Conservation (phyloP, 208 protist species). For the Acanthamoeba castellanii region DNA sequence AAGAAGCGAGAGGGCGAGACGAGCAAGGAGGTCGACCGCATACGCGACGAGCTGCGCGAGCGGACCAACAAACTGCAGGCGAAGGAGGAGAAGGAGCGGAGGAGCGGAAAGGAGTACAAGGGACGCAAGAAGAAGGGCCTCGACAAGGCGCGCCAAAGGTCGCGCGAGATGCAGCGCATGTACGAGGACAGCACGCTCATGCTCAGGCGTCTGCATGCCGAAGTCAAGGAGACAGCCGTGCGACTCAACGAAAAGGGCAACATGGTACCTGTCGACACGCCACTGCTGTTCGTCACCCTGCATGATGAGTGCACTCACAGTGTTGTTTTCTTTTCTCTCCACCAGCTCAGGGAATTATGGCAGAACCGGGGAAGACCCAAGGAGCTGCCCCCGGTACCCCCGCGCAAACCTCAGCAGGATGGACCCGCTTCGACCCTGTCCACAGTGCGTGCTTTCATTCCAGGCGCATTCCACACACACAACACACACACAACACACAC, state of each 20-base stretch:
- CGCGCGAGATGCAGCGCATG: neutral
- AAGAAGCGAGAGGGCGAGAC: neutral
- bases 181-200: constrained; percentile 2
- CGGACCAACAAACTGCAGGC: neutral
- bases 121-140: constrained; percentile 45
- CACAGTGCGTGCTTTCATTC: neutral
- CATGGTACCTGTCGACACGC: neutral
- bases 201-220: neutral
- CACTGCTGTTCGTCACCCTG: neutral
- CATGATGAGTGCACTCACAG: no score
- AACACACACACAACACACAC: neutral
- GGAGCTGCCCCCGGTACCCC: neutral
- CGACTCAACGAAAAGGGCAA: constrained; percentile 31
- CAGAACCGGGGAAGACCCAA: neutral
- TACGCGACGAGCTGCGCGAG: constrained; percentile 7
- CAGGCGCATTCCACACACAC: neutral
- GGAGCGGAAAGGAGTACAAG: constrained; percentile 33
- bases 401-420: neutral
- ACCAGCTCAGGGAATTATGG: neutral
- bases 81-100: constrained; percentile 57
- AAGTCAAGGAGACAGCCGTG: neutral
- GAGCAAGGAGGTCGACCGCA: neutral
- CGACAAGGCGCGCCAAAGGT: constrained; percentile 36
- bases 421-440: neutral
- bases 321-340: neutral